phyloP scores from a whole-genome alignment of 2,329 filamentous ascomycete species.

The Tolypocladium amazonense region DNA sequence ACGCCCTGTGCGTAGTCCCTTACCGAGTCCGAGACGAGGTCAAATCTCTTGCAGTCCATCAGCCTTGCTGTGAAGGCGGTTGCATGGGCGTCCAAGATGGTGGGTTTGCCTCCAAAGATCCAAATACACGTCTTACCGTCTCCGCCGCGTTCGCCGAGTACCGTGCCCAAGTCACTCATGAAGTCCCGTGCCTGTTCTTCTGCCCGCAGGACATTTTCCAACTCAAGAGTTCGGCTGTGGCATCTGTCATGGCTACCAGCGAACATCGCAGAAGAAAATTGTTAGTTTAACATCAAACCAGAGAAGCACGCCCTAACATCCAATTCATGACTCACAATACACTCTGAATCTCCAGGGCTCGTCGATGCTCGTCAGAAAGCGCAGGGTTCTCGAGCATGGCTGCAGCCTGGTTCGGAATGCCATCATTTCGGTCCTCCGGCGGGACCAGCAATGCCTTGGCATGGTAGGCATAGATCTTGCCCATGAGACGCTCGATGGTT shows the following conservation, averaged over 20 bases:
- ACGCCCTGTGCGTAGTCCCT: slow-evolving; percentile 10
- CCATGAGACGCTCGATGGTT: slow-evolving; percentile 12
- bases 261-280: background rate
- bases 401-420: slow-evolving; percentile 16
- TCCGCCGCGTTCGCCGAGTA: slow-evolving; percentile 6
- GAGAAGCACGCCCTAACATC: background rate
- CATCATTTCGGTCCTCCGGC: slow-evolving; percentile 12
- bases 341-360: slow-evolving; percentile 19
- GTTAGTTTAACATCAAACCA: background rate
- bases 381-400: slow-evolving; percentile 15
- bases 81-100: slow-evolving; percentile 18
- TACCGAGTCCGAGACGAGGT: slow-evolving; percentile 11
- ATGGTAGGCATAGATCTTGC: slow-evolving; percentile 15
- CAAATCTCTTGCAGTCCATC: slow-evolving; percentile 12
- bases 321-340: slow-evolving; percentile 14
- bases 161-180: slow-evolving; percentile 9
- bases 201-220: slow-evolving; percentile 12
- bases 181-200: slow-evolving; percentile 12
- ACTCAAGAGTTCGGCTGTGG: slow-evolving; percentile 12
- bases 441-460: slow-evolving; percentile 12
- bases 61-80: slow-evolving; percentile 11
- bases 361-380: slow-evolving; percentile 14
- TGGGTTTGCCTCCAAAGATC: slow-evolving; percentile 17
- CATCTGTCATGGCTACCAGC: slow-evolving; percentile 14
- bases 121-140: slow-evolving; percentile 10